A percentile compares a stretch with the other conserved stretches of the same genome.
Evolutionary conservation across 257 asterid genomes (phyloP).

Genomic region (Nicotiana paniculata): DNA sequence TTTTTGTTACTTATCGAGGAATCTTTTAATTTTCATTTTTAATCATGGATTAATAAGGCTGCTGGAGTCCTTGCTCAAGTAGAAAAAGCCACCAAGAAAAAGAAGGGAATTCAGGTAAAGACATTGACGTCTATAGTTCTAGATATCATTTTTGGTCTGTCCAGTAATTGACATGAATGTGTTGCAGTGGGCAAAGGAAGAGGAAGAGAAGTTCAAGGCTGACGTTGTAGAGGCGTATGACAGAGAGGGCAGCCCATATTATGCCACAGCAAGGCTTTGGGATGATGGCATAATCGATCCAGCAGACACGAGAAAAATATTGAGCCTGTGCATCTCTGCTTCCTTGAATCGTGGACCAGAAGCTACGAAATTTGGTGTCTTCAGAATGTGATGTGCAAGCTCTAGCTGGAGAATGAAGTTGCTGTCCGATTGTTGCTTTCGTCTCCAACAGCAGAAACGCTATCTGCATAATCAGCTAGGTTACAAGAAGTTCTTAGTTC

Average conservation of each 20-base stretch:
- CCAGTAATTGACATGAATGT: neutral
- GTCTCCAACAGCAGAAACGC: neutral
- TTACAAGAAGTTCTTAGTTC: neutral
- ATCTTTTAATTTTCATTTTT: neutral
- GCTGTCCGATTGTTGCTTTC: neutral
- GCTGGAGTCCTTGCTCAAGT: constrained; percentile 92
- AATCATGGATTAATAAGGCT: constrained; percentile 49
- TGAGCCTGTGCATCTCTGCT: constrained; percentile 79
- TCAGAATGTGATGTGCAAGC: constrained; percentile 60
- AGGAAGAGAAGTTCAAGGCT: constrained; percentile 74
- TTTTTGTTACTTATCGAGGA: neutral
- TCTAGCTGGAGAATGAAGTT: neutral
- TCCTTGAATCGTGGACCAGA: constrained; percentile 49
- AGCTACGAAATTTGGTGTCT: constrained; percentile 74
- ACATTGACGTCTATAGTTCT: neutral
- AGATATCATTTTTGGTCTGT: neutral
- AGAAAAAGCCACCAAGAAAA: constrained; percentile 67
- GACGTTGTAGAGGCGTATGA: constrained; percentile 76
- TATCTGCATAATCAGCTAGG: neutral
- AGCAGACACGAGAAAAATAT: constrained; percentile 75
- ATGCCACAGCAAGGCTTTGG: constrained; percentile 95
- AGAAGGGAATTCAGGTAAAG: constrained; percentile 56
- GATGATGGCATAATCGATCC: constrained; percentile 97
- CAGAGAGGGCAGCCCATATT: constrained; percentile 78
- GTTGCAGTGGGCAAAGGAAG: constrained; percentile 79